Conservation (phyloP, 2,329 filamentous ascomycete genomes). For the Neofusicoccum parvum region DNA sequence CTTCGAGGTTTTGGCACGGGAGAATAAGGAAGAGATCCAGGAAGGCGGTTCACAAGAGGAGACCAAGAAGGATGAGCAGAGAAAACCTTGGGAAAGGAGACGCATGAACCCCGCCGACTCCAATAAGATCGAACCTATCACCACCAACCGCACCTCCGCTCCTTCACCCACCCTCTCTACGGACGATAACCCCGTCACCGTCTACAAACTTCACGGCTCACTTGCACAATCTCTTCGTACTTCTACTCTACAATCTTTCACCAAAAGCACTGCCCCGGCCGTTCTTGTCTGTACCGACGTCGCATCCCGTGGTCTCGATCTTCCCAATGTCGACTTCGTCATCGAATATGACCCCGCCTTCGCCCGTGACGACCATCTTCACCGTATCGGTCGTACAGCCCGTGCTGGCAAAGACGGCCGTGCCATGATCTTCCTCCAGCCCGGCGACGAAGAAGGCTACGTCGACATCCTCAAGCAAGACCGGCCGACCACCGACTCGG, state of each 20-base stretch:
- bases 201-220: constrained; percentile 90
- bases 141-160: constrained; percentile 64
- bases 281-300: constrained; percentile 94
- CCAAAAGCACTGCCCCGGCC: constrained; percentile 70
- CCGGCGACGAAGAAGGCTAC: constrained; percentile 90
- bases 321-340: constrained; percentile 92
- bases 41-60: constrained; percentile 19
- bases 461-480: constrained; percentile 66
- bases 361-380: constrained; percentile 87
- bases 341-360: constrained; percentile 97
- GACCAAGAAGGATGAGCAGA: constrained; percentile 29
- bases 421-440: constrained; percentile 85
- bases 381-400: constrained; percentile 91
- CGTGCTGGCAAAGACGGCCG: constrained; percentile 87
- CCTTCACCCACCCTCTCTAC: constrained; percentile 65
- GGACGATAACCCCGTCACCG: constrained; percentile 72
- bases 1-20: constrained; percentile 72
- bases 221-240: constrained; percentile 86
- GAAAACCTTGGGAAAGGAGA: constrained; percentile 7
- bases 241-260: constrained; percentile 79
- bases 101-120: neutral
- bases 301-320: constrained; percentile 89
- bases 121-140: constrained; percentile 29
- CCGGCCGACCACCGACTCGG: constrained; percentile 30
- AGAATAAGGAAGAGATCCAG: neutral